Evolutionary conservation across 2,329 filamentous ascomycete genomes (phyloP).

Genomic region (Cladorrhinum sp.): DNA sequence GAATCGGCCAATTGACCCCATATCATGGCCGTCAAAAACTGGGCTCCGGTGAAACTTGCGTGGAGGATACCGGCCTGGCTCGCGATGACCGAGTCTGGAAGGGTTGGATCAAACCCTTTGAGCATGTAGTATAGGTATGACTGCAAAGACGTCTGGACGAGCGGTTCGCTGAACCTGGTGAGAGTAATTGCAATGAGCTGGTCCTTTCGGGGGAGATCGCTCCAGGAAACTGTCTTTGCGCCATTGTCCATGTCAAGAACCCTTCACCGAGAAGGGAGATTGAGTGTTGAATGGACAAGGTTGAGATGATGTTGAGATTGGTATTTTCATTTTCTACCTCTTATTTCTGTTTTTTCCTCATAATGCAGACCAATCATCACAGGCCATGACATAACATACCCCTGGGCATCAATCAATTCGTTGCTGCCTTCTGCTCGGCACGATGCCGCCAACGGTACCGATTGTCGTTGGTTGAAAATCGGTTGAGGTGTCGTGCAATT

Average conservation of each 20-base stretch:
- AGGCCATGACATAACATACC: neutral
- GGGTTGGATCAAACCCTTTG: constrained; percentile 63
- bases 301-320: neutral
- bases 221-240: constrained; percentile 54
- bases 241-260: neutral
- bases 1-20: constrained; percentile 73
- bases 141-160: constrained; percentile 72
- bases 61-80: constrained; percentile 74
- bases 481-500: neutral
- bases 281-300: neutral
- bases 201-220: constrained; percentile 68
- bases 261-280: no score
- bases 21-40: constrained; percentile 77
- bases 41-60: constrained; percentile 75
- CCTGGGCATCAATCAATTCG: neutral
- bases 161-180: constrained; percentile 75
- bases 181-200: constrained; percentile 76
- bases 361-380: neutral
- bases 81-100: constrained; percentile 64
- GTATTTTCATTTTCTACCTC: neutral
- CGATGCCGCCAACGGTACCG: no score
- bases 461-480: neutral
- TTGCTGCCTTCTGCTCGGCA: neutral
- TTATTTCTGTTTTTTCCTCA: neutral
- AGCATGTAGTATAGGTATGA: constrained; percentile 88